phyloP scores from a whole-genome alignment of 805 yeast genomes.

The Saturnispora silvae region DNA sequence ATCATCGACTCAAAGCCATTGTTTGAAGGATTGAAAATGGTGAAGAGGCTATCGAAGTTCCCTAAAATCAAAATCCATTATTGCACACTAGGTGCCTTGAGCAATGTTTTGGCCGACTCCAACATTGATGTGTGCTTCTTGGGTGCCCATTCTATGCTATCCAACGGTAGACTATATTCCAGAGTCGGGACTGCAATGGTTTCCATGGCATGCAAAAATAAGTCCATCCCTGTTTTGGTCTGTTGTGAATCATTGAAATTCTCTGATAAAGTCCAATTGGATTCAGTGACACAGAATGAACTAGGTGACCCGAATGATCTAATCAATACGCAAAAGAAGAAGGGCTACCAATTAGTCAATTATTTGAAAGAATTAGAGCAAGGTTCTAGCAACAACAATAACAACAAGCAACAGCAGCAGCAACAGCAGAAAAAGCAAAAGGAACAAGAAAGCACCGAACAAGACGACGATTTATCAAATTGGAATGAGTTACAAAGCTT shows the following conservation, averaged over 20 bases:
- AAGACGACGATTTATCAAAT: conserved; percentile 38
- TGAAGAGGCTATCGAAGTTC: conserved; percentile 44
- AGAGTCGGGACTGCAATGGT: conserved; percentile 92
- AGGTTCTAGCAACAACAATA: conserved; percentile 21
- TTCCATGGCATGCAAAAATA: conserved; percentile 80
- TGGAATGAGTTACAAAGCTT: conserved; percentile 58
- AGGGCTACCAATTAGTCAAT: conserved; percentile 55
- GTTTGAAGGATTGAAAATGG: conserved; percentile 81
- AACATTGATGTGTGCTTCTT: conserved; percentile 85
- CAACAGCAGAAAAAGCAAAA: conserved; percentile 14
- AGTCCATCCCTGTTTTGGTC: conserved; percentile 88
- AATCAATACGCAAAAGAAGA: conserved; percentile 44
- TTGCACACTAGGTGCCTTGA: conserved; percentile 66
- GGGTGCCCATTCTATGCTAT: conserved; percentile 95
- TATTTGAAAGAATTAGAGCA: conserved; percentile 38
- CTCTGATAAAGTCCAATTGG: conserved; percentile 89
- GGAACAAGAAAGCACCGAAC: conserved; percentile 8
- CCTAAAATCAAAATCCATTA: conserved; percentile 64
- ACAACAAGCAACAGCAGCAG: conserved; percentile 13
- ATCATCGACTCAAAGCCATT: conserved; percentile 90
- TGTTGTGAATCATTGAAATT: conserved; percentile 94
- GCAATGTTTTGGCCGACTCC: conserved; percentile 54
- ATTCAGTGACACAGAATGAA: conserved; percentile 90
- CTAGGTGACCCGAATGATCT: conserved; percentile 72
- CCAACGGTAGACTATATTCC: conserved; percentile 87